Evolutionary conservation across 768 basidiomycete genomes (phyloP), one percentile per base, ranked within the genome.

Genomic region (Agaricus sinodeliciosus): DNA sequence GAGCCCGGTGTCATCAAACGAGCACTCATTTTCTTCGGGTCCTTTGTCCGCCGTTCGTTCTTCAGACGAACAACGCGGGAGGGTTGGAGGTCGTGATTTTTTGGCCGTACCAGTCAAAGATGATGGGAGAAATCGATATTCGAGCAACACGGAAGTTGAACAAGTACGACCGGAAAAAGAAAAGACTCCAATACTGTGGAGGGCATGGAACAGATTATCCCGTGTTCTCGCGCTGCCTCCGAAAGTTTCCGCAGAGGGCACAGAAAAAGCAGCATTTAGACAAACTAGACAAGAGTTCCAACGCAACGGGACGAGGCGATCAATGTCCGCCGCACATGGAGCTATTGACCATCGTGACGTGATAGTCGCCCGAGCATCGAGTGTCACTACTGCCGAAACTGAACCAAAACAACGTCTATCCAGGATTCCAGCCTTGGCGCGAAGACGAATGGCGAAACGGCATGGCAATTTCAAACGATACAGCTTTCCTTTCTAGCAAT

Each of bases 381-480:
- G 31, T 13, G 18, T n/a, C 36, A 39, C 19, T 34, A 18, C 16
- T 3, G n/a, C n/a, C 5, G 39, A 19, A 25, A n/a, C 22, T 19
- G 27, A 43, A 3, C 41, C 49, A 15, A 43, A 43, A 22, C 11
- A 43, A 13, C 19, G 15, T 31, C 43, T n/a, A 35, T 45, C 27
- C 6, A 36, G 50, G 7, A 22, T 45, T 22, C 22, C 31, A 9
- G 36, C 41, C 4, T 43, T 44, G 25, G 43, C 35, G 25, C 50
- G 50, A 37, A 45, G 43, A 39, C 50, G 50, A 25, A 18, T 44
- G 22, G 50, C 50, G 25, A 39, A 51, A 13, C 50, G 35, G 39
- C 43, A 51, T 19, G 43, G 26, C 35, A 22, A 26, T 12, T 43
- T 31, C 11, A 43, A 43, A 41, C 49, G 49, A 50, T 50, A 50